Evolutionary conservation across 768 basidiomycete species (phyloP).

Genomic region (Pleurotus tuoliensis): DNA sequence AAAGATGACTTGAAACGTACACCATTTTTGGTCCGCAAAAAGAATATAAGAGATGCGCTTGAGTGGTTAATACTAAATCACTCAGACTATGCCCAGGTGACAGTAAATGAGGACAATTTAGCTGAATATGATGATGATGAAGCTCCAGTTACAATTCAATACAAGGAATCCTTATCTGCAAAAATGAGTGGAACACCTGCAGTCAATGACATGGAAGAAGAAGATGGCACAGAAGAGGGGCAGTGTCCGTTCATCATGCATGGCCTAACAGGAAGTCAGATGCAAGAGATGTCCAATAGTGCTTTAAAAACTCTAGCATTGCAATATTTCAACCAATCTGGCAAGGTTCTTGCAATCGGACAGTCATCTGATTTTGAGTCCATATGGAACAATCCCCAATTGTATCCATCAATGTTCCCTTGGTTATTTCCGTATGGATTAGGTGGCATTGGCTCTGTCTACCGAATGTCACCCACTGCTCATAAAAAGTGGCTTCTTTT

Average conservation of each 20-base stretch:
- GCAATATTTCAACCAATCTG: conserved; percentile 3
- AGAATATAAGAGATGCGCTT: conserved; percentile 16
- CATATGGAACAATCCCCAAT: conserved; percentile 19
- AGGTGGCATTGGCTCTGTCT: conserved; percentile 20
- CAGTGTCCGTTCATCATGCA: conserved; percentile 24
- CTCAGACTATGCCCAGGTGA: conserved; percentile 19
- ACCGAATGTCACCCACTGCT: conserved; percentile 10
- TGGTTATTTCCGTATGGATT: conserved; percentile 38
- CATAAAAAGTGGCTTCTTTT: conserved; percentile 26
- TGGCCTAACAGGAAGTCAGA: conserved; percentile 18
- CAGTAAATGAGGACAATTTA: conserved; percentile 15
- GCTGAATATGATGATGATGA: conserved; percentile 12
- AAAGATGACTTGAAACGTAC: conserved; percentile 16
- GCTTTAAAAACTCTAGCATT: conserved; percentile 12
- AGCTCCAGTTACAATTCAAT: conserved; percentile 13
- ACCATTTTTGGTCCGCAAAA: conserved; percentile 21
- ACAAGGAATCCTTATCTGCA: conserved; percentile 2
- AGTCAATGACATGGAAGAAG: conserved; percentile 15
- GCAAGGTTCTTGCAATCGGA: conserved; percentile 18
- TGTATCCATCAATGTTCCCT: conserved; percentile 29
- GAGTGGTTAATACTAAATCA: conserved; percentile 26
- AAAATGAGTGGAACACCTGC: conserved; percentile 8
- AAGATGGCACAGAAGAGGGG: conserved; percentile 19
- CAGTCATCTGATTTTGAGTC: conserved; percentile 15
- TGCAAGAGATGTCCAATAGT: conserved; percentile 12